These are phyloP conservation scores for Dothistroma septosporum DNA, from an alignment of 2,329 filamentous ascomycete species.

Conservation along the genomic window DNA sequence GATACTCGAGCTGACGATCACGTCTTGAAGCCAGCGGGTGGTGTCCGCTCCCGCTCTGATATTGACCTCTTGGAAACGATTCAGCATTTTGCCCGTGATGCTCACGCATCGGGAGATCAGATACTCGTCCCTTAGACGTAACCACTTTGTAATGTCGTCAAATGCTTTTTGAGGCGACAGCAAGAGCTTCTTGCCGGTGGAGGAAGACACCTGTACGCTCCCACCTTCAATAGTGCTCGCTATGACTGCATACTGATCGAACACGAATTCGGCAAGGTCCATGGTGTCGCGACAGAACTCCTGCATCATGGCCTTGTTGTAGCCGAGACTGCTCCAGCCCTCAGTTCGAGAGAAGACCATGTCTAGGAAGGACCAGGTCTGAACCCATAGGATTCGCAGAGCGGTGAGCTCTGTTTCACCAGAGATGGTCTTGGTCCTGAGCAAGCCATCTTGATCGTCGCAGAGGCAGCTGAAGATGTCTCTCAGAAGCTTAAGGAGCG, in stretches of 20 bases:
- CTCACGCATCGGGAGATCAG: conserved; percentile 77
- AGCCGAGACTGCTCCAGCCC: conserved; percentile 67
- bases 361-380: conserved; percentile 75
- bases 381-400: conserved; percentile 75
- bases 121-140: conserved; percentile 83
- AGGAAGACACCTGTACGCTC: conserved; percentile 33
- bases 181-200: conserved; percentile 52
- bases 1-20: conserved; percentile 48
- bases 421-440: conserved; percentile 56
- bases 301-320: conserved; percentile 75
- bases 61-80: conserved; percentile 70
- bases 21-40: conserved; percentile 60
- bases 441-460: conserved; percentile 58
- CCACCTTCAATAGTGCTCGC: conserved; percentile 59
- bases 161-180: conserved; percentile 62
- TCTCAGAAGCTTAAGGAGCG: conserved; percentile 57
- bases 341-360: conserved; percentile 81
- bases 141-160: conserved; percentile 69
- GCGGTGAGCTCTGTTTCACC: conserved; percentile 57
- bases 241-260: conserved; percentile 80
- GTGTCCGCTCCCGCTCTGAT: conserved; percentile 63
- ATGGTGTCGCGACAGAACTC: conserved; percentile 94
- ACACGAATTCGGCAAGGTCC: conserved; percentile 81
- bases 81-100: conserved; percentile 78
- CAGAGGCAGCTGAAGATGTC: conserved; percentile 62